These are phyloP conservation scores for Proliferodiscus dingleyae DNA, from an alignment of 2,329 filamentous ascomycete species.

Conservation along the genomic window DNA sequence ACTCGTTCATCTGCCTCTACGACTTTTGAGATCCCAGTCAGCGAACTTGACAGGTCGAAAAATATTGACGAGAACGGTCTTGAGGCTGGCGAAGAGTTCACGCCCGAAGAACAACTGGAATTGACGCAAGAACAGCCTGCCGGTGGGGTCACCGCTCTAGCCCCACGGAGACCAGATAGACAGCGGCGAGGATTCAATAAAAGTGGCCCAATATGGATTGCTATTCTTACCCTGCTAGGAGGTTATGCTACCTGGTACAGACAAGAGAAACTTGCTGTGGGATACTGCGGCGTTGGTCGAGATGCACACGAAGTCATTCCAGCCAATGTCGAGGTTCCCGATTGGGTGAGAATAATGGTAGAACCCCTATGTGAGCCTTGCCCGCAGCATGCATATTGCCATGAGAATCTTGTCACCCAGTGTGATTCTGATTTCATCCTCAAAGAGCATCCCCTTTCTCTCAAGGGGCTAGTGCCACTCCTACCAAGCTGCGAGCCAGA, in stretches of 20 bases:
- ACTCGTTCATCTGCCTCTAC: constrained; percentile 50
- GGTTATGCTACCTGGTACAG: constrained; percentile 80
- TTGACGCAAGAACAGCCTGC: constrained; percentile 64
- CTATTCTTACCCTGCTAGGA: constrained; percentile 64
- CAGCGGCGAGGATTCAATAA: constrained; percentile 45
- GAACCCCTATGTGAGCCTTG: constrained; percentile 85
- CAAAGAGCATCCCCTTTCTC: constrained; percentile 74
- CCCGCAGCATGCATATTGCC: constrained; percentile 86
- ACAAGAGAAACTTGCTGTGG: constrained; percentile 92
- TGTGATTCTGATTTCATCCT: constrained; percentile 88
- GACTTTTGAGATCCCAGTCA: constrained; percentile 53
- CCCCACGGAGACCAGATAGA: constrained; percentile 37
- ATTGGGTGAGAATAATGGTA: constrained; percentile 63
- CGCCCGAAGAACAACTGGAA: constrained; percentile 81
- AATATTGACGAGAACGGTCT: constrained; percentile 43
- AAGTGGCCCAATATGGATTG: constrained; percentile 63
- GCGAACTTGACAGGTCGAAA: constrained; percentile 35
- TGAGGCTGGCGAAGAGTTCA: constrained; percentile 86
- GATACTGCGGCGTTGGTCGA: constrained; percentile 84
- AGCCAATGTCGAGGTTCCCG: constrained; percentile 59
- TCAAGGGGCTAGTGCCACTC: constrained; percentile 76
- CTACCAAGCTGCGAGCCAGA: constrained; percentile 93
- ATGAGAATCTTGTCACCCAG: constrained; percentile 65
- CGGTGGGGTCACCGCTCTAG: constrained; percentile 44
- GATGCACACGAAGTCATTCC: constrained; percentile 42